Evolutionary conservation across 768 basidiomycete genomes (phyloP), one percentile per base, ranked within the genome.

Genomic region (Mycena leptocephala): DNA sequence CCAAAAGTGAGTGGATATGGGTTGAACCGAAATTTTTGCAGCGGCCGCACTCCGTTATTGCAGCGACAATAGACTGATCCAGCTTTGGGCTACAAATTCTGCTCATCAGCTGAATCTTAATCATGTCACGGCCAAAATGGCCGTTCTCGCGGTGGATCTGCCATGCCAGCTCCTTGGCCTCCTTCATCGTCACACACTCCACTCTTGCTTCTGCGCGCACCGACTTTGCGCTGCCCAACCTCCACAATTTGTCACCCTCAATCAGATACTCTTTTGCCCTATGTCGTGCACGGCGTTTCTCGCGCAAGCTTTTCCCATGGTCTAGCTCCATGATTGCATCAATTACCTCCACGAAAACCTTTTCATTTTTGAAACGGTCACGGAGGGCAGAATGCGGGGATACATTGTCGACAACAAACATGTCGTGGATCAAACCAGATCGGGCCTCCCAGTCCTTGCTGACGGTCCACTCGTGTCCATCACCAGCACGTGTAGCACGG

Each of bases 61-160:
- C 81, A 11, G 75, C 24, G 2, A 79, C 56, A 33, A 86, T 83
- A 0, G 79, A 77, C 7, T 74, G 59, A 67, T 84, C 82, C 24
- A 86, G 79, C 5, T 70, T 61, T 1, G 86, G 84, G 76, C 82
- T 83, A 53, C 61, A 73, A 14, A 81, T 78, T 8, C 33, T 43
- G 61, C 85, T 84, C 28, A 82, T 30, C 1, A 87, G 68, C 3
- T 51, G 58, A 1, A 78, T 76, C 61, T 87, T 87, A 72, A 87
- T 79, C 7, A 63, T 16, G 72, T 88, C 86, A 11, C 84, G 63
- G 11, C 81, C 80, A 74, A 82, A 87, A 68, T 88, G 87, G 1
- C 85, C 85, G 0, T 78, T 66, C 3, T 77, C 26, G 33, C 53
- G 16, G 43, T 85, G 83, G 20, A 70, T 43, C 0, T 74, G 30